Evolutionary conservation across 1,139 yeast genomes (phyloP).

Genomic region (Starmera stellimalicola): DNA sequence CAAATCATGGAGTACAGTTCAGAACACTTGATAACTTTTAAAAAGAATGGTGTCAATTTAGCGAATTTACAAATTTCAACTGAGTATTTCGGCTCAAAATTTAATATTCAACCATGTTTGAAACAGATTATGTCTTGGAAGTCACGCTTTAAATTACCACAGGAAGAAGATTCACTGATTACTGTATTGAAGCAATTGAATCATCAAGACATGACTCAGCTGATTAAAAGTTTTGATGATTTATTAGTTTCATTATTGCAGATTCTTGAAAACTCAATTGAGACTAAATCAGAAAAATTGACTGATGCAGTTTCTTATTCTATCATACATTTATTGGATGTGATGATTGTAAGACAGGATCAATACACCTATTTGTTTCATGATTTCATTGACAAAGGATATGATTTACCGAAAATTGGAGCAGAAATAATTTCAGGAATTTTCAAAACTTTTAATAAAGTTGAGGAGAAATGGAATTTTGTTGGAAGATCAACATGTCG

Average conservation of each 20-base stretch:
- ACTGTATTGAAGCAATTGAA: constrained; percentile 37
- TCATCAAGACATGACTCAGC: constrained; percentile 29
- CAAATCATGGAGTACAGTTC: constrained; percentile 26
- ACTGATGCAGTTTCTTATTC: constrained; percentile 37
- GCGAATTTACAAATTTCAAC: constrained; percentile 51
- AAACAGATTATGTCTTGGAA: constrained; percentile 50
- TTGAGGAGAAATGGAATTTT: constrained; percentile 50
- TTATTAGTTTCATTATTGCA: constrained; percentile 35
- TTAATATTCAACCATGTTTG: constrained; percentile 51
- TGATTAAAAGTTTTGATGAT: constrained; percentile 48
- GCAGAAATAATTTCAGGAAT: constrained; percentile 37
- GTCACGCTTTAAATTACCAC: constrained; percentile 14
- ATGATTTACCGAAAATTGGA: constrained; percentile 31
- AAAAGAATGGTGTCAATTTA: constrained; percentile 21
- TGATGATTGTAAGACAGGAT: constrained; percentile 57
- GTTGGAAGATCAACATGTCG: constrained; percentile 59
- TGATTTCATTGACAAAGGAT: constrained; percentile 27
- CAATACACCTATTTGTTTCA: constrained; percentile 51
- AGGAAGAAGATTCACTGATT: constrained; percentile 16
- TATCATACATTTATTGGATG: constrained; percentile 50
- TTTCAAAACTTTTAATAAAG: constrained; percentile 37
- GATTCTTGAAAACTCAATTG: constrained; percentile 24
- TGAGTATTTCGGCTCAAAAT: constrained; percentile 63
- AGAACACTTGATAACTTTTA: constrained; percentile 21
- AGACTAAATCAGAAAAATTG: constrained; percentile 14